A percentile compares a stretch with the other conserved stretches of the same genome.
Conservation (phyloP, 345 rosid species). For the Garcia nutans region DNA sequence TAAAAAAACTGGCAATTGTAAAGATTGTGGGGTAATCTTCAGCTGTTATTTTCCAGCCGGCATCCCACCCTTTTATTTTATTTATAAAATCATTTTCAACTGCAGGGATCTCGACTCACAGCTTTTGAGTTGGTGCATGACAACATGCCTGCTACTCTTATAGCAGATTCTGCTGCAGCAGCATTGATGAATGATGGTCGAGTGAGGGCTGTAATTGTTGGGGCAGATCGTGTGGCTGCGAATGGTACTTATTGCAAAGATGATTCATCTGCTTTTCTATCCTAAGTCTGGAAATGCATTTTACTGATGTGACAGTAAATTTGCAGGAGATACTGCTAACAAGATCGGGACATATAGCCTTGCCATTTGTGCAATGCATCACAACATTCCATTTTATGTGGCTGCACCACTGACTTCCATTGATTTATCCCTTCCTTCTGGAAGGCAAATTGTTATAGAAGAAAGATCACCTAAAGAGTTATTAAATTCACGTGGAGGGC, state of each 20-base stretch:
- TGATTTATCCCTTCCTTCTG: slow-evolving; percentile 74
- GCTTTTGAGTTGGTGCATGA: slow-evolving; percentile 95
- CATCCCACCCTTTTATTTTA: neutral
- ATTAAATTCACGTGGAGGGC: slow-evolving; percentile 74
- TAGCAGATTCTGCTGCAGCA: slow-evolving; percentile 95
- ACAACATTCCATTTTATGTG: slow-evolving; percentile 68
- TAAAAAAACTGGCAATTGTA: neutral
- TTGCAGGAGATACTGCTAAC: slow-evolving; percentile 90
- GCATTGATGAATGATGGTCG: slow-evolving; percentile 77
- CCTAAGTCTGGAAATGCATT: slow-evolving; percentile 4
- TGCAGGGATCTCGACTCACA: slow-evolving; percentile 93
- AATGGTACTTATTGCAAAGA: slow-evolving; percentile 51
- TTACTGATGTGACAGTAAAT: neutral
- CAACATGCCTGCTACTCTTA: slow-evolving; percentile 77
- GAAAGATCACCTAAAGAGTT: slow-evolving; percentile 80
- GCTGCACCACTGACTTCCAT: slow-evolving; percentile 93
- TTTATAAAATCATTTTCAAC: neutral
- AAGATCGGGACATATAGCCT: slow-evolving; percentile 98
- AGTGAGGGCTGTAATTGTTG: slow-evolving; percentile 78
- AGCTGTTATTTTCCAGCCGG: neutral
- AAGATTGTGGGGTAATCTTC: slow-evolving; percentile 2
- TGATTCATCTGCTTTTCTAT: slow-evolving; percentile 10
- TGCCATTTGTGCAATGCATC: slow-evolving; percentile 73
- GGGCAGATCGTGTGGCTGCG: slow-evolving; percentile 94
- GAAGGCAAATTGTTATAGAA: slow-evolving; percentile 74